These are phyloP conservation scores for Lactarius pseudohatsudake DNA, from an alignment of 768 basidiomycete species.

Conservation along the genomic window DNA sequence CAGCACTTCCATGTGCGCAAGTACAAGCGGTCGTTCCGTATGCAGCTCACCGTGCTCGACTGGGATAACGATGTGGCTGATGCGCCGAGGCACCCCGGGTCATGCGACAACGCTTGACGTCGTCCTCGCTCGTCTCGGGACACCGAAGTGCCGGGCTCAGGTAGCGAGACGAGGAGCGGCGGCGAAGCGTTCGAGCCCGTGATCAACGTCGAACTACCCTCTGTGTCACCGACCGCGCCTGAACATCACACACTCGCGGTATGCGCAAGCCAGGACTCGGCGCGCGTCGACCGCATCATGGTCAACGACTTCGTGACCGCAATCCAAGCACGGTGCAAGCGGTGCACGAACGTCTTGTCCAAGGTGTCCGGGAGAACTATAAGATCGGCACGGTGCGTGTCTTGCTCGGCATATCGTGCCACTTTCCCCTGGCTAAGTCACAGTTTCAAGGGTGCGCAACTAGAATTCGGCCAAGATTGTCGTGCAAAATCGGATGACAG, in stretches of 20 bases:
- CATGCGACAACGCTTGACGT: constrained; percentile 35
- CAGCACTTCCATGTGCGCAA: constrained; percentile 90
- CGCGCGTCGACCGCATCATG: constrained; percentile 80
- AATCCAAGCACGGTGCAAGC: constrained; percentile 94
- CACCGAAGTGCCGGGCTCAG: constrained; percentile 38
- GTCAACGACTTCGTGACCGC: constrained; percentile 95
- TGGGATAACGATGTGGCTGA: constrained; percentile 71
- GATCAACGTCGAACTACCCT: constrained; percentile 93
- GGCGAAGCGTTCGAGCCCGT: constrained; percentile 69
- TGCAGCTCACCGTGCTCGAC: constrained; percentile 84
- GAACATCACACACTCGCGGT: constrained; percentile 94
- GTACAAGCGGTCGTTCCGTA: constrained; percentile 70
- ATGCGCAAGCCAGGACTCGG: constrained; percentile 94
- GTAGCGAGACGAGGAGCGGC: constrained; percentile 17
- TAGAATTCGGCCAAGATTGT: constrained; percentile 98
- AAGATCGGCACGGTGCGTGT: constrained; percentile 79
- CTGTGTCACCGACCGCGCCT: constrained; percentile 84
- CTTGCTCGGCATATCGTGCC: constrained; percentile 1
- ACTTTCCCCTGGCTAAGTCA: background rate
- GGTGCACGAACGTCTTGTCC: constrained; percentile 87
- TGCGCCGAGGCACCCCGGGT: constrained; percentile 7
- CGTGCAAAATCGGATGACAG: constrained; percentile 90
- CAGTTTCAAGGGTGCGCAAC: background rate
- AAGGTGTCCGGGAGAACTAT: constrained; percentile 86
- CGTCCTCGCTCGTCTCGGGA: constrained; percentile 38